These are phyloP conservation scores for Holtermanniella nyarrowii DNA, from an alignment of 768 basidiomycete genomes.

Conservation along the genomic window DNA sequence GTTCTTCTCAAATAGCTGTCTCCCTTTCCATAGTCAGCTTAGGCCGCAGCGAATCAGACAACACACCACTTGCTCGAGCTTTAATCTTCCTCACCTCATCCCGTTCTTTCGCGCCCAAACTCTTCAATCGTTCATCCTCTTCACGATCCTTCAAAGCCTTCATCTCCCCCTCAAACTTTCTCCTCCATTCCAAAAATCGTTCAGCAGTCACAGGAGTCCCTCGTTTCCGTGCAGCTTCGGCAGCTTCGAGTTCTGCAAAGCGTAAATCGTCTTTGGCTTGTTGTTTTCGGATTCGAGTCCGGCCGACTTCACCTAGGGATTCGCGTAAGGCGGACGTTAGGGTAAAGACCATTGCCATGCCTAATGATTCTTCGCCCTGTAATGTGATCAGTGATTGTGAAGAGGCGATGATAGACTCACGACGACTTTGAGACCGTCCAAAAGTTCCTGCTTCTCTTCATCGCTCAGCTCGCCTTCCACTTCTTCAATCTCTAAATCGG, in stretches of 20 bases:
- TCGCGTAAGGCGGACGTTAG: constrained; percentile 77
- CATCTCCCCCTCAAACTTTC: constrained; percentile 62
- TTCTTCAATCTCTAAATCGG: constrained; percentile 57
- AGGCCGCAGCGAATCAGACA: not conserved
- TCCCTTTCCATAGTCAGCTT: constrained; percentile 48
- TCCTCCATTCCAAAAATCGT: constrained; percentile 72
- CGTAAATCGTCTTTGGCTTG: constrained; percentile 64
- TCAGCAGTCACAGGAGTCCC: constrained; percentile 84
- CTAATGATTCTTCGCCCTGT: constrained; percentile 37
- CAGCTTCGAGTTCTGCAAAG: constrained; percentile 63
- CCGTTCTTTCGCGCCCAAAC: constrained; percentile 63
- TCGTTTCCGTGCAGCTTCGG: constrained; percentile 71
- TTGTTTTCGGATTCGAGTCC: constrained; percentile 48
- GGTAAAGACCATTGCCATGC: constrained; percentile 96
- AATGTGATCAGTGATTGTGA: not conserved
- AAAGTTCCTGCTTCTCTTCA: constrained; percentile 49
- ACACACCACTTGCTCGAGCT: constrained; percentile 60
- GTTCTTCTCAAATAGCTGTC: constrained; percentile 83
- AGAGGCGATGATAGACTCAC: constrained; percentile 36
- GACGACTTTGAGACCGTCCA: constrained; percentile 51
- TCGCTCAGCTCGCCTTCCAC: constrained; percentile 51
- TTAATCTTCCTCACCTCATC: constrained; percentile 66
- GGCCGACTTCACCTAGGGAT: constrained; percentile 56
- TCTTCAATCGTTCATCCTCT: constrained; percentile 68
- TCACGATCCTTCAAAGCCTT: constrained; percentile 52